phyloP scores from a whole-genome alignment of 176 grass and related monocot species.

The Themeda triandra region DNA sequence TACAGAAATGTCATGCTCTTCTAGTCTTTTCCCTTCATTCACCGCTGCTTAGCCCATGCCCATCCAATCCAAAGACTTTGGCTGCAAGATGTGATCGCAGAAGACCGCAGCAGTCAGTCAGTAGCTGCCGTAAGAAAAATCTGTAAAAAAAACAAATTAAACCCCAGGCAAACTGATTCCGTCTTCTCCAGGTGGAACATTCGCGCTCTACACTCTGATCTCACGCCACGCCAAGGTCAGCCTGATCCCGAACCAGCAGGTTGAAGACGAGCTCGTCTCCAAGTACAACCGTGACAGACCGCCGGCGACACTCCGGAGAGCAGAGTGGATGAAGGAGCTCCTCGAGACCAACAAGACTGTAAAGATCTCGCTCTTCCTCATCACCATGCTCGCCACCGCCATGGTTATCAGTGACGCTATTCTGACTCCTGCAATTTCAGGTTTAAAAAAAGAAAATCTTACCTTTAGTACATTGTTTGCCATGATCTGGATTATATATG shows the following conservation, averaged over 20 bases:
- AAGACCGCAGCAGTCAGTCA: background rate
- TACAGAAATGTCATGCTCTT: background rate
- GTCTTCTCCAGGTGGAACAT: slow-evolving; percentile 34
- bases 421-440: slow-evolving; percentile 53
- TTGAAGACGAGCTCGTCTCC: slow-evolving; percentile 44
- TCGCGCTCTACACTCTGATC: slow-evolving; percentile 57
- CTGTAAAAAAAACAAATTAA: background rate
- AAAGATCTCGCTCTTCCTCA: slow-evolving; percentile 33
- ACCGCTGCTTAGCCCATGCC: background rate
- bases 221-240: slow-evolving; percentile 37
- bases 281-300: slow-evolving; percentile 22
- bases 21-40: background rate
- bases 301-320: background rate
- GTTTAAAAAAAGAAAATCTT: background rate
- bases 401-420: slow-evolving; percentile 65
- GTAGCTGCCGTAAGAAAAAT: background rate
- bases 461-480: background rate
- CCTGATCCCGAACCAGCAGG: slow-evolving; percentile 51
- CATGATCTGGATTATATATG: background rate
- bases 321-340: slow-evolving; percentile 35
- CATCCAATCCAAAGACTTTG: background rate
- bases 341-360: slow-evolving; percentile 19
- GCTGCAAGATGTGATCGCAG: background rate
- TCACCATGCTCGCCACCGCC: slow-evolving; percentile 53
- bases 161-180: background rate